Conservation (phyloP, 768 basidiomycete species). For the Mycena polygramma region DNA sequence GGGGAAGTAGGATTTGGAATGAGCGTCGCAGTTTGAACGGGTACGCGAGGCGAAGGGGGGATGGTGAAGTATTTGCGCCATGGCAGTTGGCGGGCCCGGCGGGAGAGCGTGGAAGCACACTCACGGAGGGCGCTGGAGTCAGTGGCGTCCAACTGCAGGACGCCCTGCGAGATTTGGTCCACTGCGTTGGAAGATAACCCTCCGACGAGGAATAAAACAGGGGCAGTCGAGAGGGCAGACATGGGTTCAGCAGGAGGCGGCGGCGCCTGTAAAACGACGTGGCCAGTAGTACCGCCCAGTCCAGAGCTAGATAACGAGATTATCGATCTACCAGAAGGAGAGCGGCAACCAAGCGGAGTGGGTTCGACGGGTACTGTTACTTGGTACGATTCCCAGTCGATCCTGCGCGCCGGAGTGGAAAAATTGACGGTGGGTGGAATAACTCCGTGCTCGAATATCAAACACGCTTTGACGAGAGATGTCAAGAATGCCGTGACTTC, state of each 20-base stretch:
- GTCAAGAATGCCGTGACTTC: conserved; percentile 13
- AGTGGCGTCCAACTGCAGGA: background rate
- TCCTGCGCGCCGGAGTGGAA: conserved; percentile 39
- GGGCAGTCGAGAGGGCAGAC: background rate
- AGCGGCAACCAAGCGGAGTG: background rate
- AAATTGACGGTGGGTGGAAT: conserved; percentile 49
- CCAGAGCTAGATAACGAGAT: background rate
- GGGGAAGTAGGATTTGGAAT: conserved; percentile 32
- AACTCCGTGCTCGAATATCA: conserved; percentile 41
- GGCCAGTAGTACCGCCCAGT: background rate
- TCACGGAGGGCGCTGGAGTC: background rate
- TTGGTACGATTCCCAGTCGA: conserved; percentile 42
- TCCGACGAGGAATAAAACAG: conserved; percentile 15
- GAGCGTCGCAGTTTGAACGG: conserved; percentile 30
- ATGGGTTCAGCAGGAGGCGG: background rate
- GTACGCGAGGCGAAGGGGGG: conserved; percentile 6
- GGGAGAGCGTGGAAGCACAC: conserved; percentile 23
- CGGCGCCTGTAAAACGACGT: conserved; percentile 1
- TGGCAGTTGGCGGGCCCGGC: conserved; percentile 37
- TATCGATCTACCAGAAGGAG: background rate
- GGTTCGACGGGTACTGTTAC: background rate
- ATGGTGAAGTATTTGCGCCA: conserved; percentile 34
- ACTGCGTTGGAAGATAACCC: conserved; percentile 11
- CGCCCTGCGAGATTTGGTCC: background rate
- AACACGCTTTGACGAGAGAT: conserved; percentile 43